Evolutionary conservation across 192 early-diverging fungal species (phyloP).

Genomic region (Umbelopsis vinacea): DNA sequence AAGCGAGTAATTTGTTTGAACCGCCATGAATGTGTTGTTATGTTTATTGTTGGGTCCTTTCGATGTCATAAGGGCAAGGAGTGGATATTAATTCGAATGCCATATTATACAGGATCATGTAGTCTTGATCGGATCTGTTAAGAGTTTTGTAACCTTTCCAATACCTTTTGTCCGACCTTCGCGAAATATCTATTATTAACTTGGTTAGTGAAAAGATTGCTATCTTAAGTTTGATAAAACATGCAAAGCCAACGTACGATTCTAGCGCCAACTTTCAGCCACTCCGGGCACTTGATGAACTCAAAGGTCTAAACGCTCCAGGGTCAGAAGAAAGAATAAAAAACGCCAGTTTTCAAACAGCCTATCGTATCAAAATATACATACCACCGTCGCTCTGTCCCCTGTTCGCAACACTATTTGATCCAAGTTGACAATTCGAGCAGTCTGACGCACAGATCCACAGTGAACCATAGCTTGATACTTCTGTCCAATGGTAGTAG

Average conservation of each 20-base stretch:
- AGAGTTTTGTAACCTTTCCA: constrained; percentile 74
- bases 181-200: constrained; percentile 62
- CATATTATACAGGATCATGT: not conserved
- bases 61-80: too few species aligned
- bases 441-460: constrained; percentile 86
- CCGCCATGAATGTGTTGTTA: too few species aligned
- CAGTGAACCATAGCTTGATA: constrained; percentile 98
- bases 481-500: constrained; percentile 85
- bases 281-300: constrained; percentile 83
- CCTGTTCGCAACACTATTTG: constrained; percentile 81
- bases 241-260: constrained; percentile 43
- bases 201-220: not conserved
- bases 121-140: constrained; percentile 14
- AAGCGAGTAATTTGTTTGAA: too few species aligned
- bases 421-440: constrained; percentile 76
- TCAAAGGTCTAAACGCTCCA: constrained; percentile 48
- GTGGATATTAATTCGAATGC: too few species aligned
- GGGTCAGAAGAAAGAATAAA: not conserved
- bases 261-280: constrained; percentile 58
- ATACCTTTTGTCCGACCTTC: constrained; percentile 89
- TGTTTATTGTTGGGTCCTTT: too few species aligned
- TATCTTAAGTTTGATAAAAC: constrained; percentile 37
- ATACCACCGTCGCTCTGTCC: constrained; percentile 77
- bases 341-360: not conserved
- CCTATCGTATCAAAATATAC: constrained; percentile 40